These are phyloP conservation scores for Helichrysum umbraculigerum DNA, from an alignment of 129 eudicot species.

Conservation along the genomic window DNA sequence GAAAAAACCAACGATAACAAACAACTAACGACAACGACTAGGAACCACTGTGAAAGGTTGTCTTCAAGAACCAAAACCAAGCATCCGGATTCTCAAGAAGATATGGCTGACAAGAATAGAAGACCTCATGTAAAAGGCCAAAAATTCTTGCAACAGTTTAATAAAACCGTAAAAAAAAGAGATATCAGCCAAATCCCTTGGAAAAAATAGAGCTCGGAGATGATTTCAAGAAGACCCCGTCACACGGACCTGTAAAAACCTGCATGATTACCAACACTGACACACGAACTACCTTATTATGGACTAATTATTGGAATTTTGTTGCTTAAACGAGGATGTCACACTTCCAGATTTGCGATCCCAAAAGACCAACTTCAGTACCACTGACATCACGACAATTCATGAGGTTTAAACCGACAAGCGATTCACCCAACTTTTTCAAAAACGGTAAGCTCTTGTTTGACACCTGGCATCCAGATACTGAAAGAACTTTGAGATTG, in stretches of 20 bases:
- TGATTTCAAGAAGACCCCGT: slow-evolving; percentile 31
- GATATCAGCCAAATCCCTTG: slow-evolving; percentile 45
- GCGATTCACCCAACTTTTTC: slow-evolving; percentile 49
- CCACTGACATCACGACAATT: slow-evolving; percentile 19
- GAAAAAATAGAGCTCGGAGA: slow-evolving; percentile 45
- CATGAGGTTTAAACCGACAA: slow-evolving; percentile 56
- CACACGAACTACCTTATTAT: slow-evolving; percentile 11
- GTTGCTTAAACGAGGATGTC: slow-evolving; percentile 57
- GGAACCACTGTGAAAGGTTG: slow-evolving; percentile 23
- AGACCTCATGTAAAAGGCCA: slow-evolving; percentile 32
- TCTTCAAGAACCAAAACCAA: slow-evolving; percentile 43
- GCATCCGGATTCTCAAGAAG: slow-evolving; percentile 48
- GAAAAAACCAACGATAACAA: slow-evolving; percentile 19
- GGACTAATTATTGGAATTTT: neutral
- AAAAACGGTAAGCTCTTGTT: slow-evolving; percentile 60
- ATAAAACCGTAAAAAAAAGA: slow-evolving; percentile 59
- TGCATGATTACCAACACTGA: slow-evolving; percentile 24
- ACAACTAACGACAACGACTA: slow-evolving; percentile 29
- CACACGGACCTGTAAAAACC: slow-evolving; percentile 64
- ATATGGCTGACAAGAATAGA: slow-evolving; percentile 44
- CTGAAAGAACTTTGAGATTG: slow-evolving; percentile 53
- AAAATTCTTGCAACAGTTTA: slow-evolving; percentile 64
- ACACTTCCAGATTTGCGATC: slow-evolving; percentile 52
- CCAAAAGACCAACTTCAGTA: slow-evolving; percentile 43
- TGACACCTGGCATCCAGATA: slow-evolving; percentile 54